A percentile compares a stretch with the other conserved stretches of the same genome.
Evolutionary conservation across 768 basidiomycete genomes (phyloP).

Genomic region (Tricholoma bakamatsutake): DNA sequence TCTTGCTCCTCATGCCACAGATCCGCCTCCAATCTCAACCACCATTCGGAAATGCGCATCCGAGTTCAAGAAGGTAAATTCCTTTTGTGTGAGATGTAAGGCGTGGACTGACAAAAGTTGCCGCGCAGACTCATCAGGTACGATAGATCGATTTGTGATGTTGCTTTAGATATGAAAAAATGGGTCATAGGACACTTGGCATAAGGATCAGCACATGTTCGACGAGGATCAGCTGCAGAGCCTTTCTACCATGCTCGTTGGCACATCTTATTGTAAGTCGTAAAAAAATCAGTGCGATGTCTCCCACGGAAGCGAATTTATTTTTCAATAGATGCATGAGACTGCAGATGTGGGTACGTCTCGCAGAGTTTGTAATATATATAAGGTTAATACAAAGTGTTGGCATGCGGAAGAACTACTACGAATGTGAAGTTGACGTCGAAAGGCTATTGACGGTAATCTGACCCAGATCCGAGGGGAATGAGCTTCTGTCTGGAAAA

Average conservation of each 20-base stretch:
- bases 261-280: constrained; percentile 79
- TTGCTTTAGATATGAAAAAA: constrained; percentile 10
- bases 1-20: constrained; percentile 71
- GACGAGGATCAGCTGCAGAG: constrained; percentile 87
- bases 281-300: neutral
- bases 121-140: constrained; percentile 57
- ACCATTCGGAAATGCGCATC: constrained; percentile 83
- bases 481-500: neutral
- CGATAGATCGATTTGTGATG: constrained; percentile 7
- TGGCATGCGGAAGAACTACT: neutral
- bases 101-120: constrained; percentile 11
- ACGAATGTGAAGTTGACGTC: neutral
- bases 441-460: neutral
- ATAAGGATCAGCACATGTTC: constrained; percentile 81
- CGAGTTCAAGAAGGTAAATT: constrained; percentile 77
- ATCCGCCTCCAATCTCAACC: constrained; percentile 86
- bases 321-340: constrained; percentile 10
- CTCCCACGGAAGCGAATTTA: neutral
- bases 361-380: neutral
- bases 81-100: constrained; percentile 6
- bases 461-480: neutral
- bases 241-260: constrained; percentile 83
- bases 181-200: constrained; percentile 74
- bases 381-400: neutral
- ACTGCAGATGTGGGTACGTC: neutral